A percentile compares a stretch with the other conserved stretches of the same genome.
These are phyloP conservation scores for Lasiosphaeriaceae sp. DNA, from an alignment of 495 filamentous ascomycete species.

Conservation along the genomic window DNA sequence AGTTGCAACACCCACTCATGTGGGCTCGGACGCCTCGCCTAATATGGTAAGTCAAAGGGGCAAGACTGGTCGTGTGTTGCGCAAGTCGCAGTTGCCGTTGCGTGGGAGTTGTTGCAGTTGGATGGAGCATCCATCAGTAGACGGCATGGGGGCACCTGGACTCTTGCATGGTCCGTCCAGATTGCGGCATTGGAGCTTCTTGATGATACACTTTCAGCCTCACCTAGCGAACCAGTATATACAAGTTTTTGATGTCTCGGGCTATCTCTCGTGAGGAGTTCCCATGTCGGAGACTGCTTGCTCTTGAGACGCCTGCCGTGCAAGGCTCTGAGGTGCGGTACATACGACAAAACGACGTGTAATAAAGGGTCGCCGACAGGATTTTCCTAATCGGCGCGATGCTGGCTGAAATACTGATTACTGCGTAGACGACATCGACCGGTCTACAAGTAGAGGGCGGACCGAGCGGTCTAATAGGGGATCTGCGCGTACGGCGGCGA, in stretches of 20 bases:
- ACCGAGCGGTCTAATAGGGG: background rate
- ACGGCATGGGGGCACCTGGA: too few relatives aligned
- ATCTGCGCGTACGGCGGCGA: background rate
- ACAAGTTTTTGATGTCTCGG: too few relatives aligned
- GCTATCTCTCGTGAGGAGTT: too few relatives aligned
- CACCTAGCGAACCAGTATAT: too few relatives aligned
- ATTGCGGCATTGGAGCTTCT: too few relatives aligned
- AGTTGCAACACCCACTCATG: background rate
- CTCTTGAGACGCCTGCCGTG: background rate
- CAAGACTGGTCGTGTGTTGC: background rate
- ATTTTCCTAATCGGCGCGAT: background rate
- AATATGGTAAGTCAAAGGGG: slow-evolving; percentile 4
- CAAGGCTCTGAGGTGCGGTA: background rate
- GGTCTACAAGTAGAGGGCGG: background rate
- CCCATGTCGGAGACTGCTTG: background rate
- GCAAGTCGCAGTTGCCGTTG: too few relatives aligned
- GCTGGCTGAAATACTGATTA: background rate
- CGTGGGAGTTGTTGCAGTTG: too few relatives aligned
- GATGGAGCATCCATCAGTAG: too few relatives aligned
- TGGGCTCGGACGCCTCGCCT: slow-evolving; percentile 11
- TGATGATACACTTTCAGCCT: too few relatives aligned
- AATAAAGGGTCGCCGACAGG: background rate
- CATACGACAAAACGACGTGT: background rate
- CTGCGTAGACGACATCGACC: background rate
- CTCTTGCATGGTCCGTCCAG: too few relatives aligned